Evolutionary conservation across 2,329 filamentous ascomycete species (phyloP).

Genomic region (Metarhizium guizhouense): DNA sequence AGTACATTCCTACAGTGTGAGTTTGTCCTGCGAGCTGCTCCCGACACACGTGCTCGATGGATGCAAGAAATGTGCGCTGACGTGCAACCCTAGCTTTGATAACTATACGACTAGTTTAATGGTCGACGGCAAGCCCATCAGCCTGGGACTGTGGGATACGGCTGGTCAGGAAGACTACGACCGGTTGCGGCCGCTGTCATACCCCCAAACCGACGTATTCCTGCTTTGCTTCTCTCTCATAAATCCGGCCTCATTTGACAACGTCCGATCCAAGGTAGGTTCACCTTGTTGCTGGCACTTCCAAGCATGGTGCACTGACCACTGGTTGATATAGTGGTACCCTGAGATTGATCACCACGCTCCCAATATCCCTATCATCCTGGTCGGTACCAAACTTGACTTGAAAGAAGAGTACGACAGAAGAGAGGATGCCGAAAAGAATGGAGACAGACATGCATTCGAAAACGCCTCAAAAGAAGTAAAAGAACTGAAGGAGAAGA

Average conservation of each 20-base stretch:
- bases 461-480: conserved; percentile 64
- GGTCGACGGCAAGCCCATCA: conserved; percentile 97
- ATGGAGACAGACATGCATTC: conserved; percentile 60
- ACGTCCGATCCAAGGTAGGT: conserved; percentile 91
- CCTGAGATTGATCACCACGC: conserved; percentile 97
- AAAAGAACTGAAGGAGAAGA: conserved; percentile 54
- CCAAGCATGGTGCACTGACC: not conserved
- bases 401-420: conserved; percentile 78
- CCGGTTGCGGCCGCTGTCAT: conserved; percentile 85
- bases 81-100: conserved; percentile 60
- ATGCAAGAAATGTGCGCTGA: conserved; percentile 2
- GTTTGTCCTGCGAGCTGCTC: conserved; percentile 24
- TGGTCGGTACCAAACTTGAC: conserved; percentile 95
- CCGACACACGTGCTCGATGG: not conserved
- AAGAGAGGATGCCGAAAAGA: conserved; percentile 77
- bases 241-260: conserved; percentile 95
- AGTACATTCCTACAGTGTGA: conserved; percentile 98
- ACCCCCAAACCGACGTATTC: conserved; percentile 97
- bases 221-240: conserved; percentile 98
- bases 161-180: conserved; percentile 99
- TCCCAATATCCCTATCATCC: conserved; percentile 88
- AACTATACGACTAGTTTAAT: conserved; percentile 99
- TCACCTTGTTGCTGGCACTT: not conserved
- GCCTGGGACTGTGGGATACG: conserved; percentile 95
- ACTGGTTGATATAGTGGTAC: conserved; percentile 60